Conservation (phyloP, 108 stramenopile genomes). For the Cyclotella distinguenda region DNA sequence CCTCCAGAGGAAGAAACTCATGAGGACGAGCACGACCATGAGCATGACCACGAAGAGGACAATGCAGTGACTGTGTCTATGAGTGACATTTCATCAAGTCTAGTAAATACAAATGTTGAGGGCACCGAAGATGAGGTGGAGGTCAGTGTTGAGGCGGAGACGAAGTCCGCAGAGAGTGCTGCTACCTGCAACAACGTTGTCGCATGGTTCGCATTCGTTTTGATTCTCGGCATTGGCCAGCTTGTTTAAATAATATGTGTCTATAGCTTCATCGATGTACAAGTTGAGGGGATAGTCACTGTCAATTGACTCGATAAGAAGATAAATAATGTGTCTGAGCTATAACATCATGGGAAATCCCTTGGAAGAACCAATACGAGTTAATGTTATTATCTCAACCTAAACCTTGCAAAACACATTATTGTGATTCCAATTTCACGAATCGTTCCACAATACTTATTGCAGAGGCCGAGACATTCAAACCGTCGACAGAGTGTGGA, state of each 20-base stretch:
- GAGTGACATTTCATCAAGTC: not conserved
- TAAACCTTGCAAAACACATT: not conserved
- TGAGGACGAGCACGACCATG: not conserved
- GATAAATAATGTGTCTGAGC: too few species aligned
- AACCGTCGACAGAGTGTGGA: not conserved
- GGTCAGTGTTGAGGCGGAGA: not conserved
- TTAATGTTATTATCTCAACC: not conserved
- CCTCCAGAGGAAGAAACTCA: not conserved
- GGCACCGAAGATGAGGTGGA: not conserved
- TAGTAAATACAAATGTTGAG: not conserved
- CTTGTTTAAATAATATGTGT: too few species aligned
- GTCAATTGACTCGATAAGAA: too few species aligned
- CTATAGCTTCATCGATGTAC: too few species aligned
- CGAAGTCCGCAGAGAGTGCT: not conserved
- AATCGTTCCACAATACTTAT: not conserved
- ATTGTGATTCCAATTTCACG: not conserved
- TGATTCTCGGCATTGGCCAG: too few species aligned
- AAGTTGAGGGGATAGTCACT: too few species aligned
- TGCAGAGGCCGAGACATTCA: not conserved
- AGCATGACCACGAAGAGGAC: not conserved
- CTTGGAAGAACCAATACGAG: too few species aligned
- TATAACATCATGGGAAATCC: too few species aligned
- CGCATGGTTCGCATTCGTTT: too few species aligned
- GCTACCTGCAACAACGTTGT: too few species aligned
- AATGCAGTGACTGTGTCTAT: not conserved